Evolutionary conservation across 768 basidiomycete species (phyloP), one percentile per base, ranked within the genome.

Genomic region (Agaricus sinodeliciosus): DNA sequence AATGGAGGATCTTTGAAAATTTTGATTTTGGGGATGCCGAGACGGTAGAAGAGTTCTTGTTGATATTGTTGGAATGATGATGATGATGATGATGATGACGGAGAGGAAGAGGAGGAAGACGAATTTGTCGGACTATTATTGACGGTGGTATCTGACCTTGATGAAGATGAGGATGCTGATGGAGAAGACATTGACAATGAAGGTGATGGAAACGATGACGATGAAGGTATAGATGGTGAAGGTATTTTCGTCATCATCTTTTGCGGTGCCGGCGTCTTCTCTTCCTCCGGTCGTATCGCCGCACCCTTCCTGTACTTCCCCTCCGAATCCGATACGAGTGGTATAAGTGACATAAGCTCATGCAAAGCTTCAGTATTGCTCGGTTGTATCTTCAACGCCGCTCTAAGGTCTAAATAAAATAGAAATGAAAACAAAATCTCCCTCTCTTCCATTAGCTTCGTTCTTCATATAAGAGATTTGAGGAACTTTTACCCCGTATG

Each of bases 341-440:
- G 67, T 44, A 73, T 43, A 37, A 82, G 62, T 1, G 74, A 64
- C 3, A 67, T 60, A 4, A 88, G 67, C 60, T 87, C 86, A 11
- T 74, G 68, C 8, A 79, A 54, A 0, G 85, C 86, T 62, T 87
- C 85, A 1, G 64, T 52, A 60, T 85, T 87, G n/a, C 69, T 69
- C 0, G 85, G 84, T 54, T 87, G 85, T 4, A 86, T 62, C 54
- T 71, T 75, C 9, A 88, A 67, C 5, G 80, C 75, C 4, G 79
- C 76, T 15, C 81, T 79, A 12, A 87, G 66, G 63, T 88, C 85
- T 86, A 22, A 3, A 22, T 22, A 22, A 22, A 22, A 22, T 22
- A 31, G 31, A 31, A 31, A 11, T 8, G 6, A 31, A 31, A 31
- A 31, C 8, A 31, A 11, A 31, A 31, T 1, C 8, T 5, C 31